Evolutionary conservation across 345 rosid genomes (phyloP), one percentile per base, ranked within the genome.

Genomic region (Acer saccharum): DNA sequence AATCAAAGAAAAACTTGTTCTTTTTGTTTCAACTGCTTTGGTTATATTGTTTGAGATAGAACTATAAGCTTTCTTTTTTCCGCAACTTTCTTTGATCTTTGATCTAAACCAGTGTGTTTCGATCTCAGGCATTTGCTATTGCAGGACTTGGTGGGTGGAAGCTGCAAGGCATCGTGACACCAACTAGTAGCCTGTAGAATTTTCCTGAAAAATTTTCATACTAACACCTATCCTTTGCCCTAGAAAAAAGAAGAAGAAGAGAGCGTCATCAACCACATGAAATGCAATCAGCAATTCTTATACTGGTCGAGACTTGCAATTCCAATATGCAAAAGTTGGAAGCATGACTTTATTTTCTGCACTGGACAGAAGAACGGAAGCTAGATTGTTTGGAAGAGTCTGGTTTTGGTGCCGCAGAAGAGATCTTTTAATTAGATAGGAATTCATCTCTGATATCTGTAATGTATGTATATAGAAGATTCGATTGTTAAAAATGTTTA

Each of bases 131-230:
- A 78, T 92, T 96, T 81, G 78, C 89, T 0, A 32, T 81, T 43
- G 94, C 99, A 35, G 98, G 98, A 74, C 88, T 87, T 69, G 98
- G 99, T 1, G 98, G 99, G 66, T 94, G 99, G 98, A 90, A 90
- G 83, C 97, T 96, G 80, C 90, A 87, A 50, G 95, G 94, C 80
- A 82, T 93, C 52, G 94, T 92, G 79, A 89, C 91, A 81, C 99
- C 98, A 25, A 82, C 81, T 71, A 63, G 85, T 55, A 74, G 69
- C 83, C 58, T 46, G 9, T 75, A 81, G 80, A 65, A 75, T 63
- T 63, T 63, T 68, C 27, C 9, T 32, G 29, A 60, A 74, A 44
- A 0, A 32, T 16, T 39, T 4, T 50, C 20, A 21, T 14, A 48
- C 18, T 46, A 52, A 54, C 12, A 65, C 32, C 78, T 2, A 5